A percentile compares a stretch with the other conserved stretches of the same genome.
Conservation (phyloP, 129 eudicot genomes). For the Helianthus tuberosus region DNA sequence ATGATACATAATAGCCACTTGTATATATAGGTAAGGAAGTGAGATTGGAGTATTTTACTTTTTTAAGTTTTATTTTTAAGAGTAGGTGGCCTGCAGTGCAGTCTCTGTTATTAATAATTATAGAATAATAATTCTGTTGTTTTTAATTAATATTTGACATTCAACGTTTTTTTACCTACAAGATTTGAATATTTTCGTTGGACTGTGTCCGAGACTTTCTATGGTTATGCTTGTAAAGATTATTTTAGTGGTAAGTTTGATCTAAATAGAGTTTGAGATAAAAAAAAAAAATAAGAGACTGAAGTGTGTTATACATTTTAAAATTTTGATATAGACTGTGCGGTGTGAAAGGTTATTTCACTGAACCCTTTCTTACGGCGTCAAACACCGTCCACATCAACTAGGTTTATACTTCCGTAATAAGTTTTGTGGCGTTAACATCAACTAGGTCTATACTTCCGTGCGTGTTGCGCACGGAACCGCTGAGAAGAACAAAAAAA, state of each 20-base stretch:
- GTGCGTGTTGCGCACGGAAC: too few relatives aligned
- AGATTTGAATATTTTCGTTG: background rate
- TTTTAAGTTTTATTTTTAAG: background rate
- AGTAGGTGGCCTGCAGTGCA: constrained; percentile 1
- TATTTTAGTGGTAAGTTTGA: too few relatives aligned
- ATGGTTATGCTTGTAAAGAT: background rate
- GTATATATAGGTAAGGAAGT: background rate
- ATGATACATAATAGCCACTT: background rate
- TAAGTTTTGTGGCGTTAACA: too few relatives aligned
- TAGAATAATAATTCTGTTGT: background rate
- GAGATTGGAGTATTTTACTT: background rate
- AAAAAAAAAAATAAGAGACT: background rate
- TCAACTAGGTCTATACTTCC: too few relatives aligned
- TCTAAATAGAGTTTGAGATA: background rate
- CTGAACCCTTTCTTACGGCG: too few relatives aligned
- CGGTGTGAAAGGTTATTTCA: background rate
- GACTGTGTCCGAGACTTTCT: background rate
- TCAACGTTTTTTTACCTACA: background rate
- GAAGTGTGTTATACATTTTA: background rate
- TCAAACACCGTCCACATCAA: too few relatives aligned
- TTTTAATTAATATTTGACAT: background rate
- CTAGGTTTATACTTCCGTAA: too few relatives aligned
- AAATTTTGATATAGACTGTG: background rate
- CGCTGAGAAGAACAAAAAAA: too few relatives aligned
- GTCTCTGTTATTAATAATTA: background rate